Percentiles rank a stretch among this genome's conserved stretches.
These are phyloP conservation scores for Coccomyxa sp. DNA, from an alignment of 139 green algal species.

Conservation along the genomic window DNA sequence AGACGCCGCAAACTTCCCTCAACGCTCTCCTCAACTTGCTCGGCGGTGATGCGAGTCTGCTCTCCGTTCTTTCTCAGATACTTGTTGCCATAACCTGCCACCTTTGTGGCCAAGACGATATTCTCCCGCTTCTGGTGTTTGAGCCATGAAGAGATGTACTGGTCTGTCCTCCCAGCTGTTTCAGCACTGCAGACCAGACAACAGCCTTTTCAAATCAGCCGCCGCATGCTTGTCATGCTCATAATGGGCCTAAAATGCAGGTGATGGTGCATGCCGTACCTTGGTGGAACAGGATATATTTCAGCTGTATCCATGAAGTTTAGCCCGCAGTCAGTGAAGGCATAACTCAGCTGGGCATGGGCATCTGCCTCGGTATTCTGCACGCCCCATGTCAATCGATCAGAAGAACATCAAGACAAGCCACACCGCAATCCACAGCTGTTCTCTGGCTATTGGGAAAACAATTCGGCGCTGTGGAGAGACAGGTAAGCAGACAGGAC, in stretches of 20 bases:
- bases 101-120: conserved; percentile 85
- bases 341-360: conserved; percentile 55
- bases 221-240: background rate
- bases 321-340: conserved; percentile 47
- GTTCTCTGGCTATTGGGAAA: background rate
- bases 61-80: conserved; percentile 52
- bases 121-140: conserved; percentile 56
- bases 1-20: conserved; percentile 64
- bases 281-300: conserved; percentile 3
- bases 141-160: conserved; percentile 81
- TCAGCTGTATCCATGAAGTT: conserved; percentile 90
- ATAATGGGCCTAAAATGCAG: background rate
- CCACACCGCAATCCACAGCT: background rate
- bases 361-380: conserved; percentile 68
- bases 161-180: conserved; percentile 77
- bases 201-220: background rate
- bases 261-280: background rate
- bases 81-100: conserved; percentile 57
- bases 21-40: conserved; percentile 69
- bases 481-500: background rate
- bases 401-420: background rate
- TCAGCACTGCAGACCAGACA: conserved; percentile 1
- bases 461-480: too few relatives aligned
- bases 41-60: conserved; percentile 36
- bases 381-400: background rate